Conservation (phyloP, 768 basidiomycete genomes). For the Rhodotorula paludigena region DNA sequence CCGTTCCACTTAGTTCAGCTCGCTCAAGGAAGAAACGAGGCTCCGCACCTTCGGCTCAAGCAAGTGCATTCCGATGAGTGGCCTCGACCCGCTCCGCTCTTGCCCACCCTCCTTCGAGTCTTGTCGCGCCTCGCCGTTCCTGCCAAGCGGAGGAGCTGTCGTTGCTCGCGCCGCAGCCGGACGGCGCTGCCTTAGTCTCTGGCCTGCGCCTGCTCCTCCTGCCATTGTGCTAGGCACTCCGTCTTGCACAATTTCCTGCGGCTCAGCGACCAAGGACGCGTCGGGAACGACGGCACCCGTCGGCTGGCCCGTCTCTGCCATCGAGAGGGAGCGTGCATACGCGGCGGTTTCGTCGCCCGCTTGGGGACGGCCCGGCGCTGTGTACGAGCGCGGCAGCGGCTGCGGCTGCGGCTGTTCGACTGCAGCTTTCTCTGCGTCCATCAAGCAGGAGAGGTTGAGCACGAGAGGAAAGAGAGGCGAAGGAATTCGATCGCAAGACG, state of each 20-base stretch:
- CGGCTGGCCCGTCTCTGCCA: neutral
- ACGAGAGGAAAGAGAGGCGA: neutral
- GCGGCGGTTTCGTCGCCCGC: neutral
- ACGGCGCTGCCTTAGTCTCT: neutral
- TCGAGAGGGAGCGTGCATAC: conserved; percentile 2
- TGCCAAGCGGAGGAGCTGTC: neutral
- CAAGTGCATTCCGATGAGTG: neutral
- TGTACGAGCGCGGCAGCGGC: neutral
- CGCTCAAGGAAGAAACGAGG: neutral
- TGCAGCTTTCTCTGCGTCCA: neutral
- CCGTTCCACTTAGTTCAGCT: neutral
- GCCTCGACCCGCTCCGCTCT: neutral
- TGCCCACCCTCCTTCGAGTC: neutral
- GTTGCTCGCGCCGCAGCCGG: neutral
- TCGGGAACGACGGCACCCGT: neutral
- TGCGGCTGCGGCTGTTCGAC: neutral
- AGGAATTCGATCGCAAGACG: too few species aligned
- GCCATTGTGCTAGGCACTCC: neutral
- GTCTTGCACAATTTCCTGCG: neutral
- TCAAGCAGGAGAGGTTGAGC: neutral
- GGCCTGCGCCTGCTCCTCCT: neutral
- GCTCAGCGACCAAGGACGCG: neutral
- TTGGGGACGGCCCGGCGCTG: neutral
- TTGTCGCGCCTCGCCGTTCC: neutral
- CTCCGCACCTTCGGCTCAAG: conserved; percentile 8